Conservation (phyloP, 1,139 yeast species). For the Arxiozyma bovina region DNA sequence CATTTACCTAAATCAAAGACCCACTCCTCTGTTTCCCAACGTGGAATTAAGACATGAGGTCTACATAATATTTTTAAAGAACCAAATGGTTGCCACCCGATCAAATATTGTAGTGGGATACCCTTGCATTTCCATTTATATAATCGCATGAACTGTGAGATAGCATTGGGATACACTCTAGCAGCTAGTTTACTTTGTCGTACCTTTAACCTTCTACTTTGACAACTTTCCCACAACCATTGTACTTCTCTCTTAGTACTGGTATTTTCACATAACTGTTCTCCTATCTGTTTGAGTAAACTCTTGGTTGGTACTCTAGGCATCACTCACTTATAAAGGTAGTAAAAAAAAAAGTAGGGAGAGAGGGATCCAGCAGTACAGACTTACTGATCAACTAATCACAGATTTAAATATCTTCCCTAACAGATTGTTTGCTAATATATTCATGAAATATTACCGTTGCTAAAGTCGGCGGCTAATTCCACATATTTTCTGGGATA, state of each 20-base stretch:
- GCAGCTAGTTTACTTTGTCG: constrained; percentile 16
- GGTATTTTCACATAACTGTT: too few relatives aligned
- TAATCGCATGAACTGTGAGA: constrained; percentile 13
- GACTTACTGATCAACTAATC: too few relatives aligned
- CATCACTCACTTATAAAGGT: not conserved
- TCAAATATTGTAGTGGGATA: constrained; percentile 72
- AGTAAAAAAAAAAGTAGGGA: too few relatives aligned
- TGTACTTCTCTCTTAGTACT: not conserved
- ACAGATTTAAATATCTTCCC: too few relatives aligned
- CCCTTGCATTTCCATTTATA: constrained; percentile 37
- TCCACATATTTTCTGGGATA: not conserved
- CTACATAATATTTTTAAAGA: constrained; percentile 48
- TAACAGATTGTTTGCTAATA: too few relatives aligned
- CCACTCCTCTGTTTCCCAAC: constrained; percentile 98
- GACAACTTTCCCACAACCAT: constrained; percentile 1
- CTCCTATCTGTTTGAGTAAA: not conserved
- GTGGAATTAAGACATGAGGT: constrained; percentile 69
- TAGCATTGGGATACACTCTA: not conserved
- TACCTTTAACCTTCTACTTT: not conserved
- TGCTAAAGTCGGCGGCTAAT: too few relatives aligned
- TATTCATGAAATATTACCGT: too few relatives aligned
- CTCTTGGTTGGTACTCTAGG: not conserved
- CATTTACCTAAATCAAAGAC: constrained; percentile 35
- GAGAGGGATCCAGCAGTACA: too few relatives aligned
- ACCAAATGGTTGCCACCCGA: constrained; percentile 86